Base-by-base conservation (phyloP, 2,329 filamentous ascomycete genomes). In the Aspergillus sergii region DNA sequence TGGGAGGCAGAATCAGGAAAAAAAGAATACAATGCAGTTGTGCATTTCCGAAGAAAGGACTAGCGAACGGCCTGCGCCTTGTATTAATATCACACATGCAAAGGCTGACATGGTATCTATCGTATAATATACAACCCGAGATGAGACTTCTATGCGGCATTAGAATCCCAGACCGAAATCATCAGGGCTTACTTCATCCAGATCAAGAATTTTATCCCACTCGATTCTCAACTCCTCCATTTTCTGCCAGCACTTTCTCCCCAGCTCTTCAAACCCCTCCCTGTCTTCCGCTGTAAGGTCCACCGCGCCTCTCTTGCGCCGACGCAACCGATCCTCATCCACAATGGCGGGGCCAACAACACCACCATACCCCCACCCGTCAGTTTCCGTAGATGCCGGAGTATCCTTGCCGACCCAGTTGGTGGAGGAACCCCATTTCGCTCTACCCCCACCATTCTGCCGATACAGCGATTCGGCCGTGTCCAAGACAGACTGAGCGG, bases 401-500 rank as follows among this genome's bases (percentile, higher is more conserved):
- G 84, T 81, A 63, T 86, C 84, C 23, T 83, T 79, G 0, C 90
- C 88, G 60, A 79, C 76, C 12, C 85, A 76, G 67, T 89, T 85
- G 10, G 85, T 85, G n/a, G 87, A 86, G 34, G 90, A 91, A 3
- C 94, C 94, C 94, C 94, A 98, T 80, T 98, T 98, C 57, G 78
- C 85, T 75, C 82, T 88, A 65, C 83, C 84, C 51, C 82, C 83
- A 2, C 77, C 82, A 57, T 92, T 86, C 16, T 94, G 82, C 23
- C 83, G 82, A 19, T 85, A 85, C 62, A 72, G 72, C 4, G 68
- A 68, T 32, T 80, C 78, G 10, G 77, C 76, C 30, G 66, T 72
- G 50, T 79, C 75, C 16, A 82, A 69, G 7, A 71, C 71, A 5
- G 73, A 69, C 58, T 90, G 85, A 9, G 87, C 81, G 23, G 89